Evolutionary conservation across 2,329 filamentous ascomycete genomes (phyloP), one percentile per base, ranked within the genome.

Genomic region (Calcarisporium arbuscula): DNA sequence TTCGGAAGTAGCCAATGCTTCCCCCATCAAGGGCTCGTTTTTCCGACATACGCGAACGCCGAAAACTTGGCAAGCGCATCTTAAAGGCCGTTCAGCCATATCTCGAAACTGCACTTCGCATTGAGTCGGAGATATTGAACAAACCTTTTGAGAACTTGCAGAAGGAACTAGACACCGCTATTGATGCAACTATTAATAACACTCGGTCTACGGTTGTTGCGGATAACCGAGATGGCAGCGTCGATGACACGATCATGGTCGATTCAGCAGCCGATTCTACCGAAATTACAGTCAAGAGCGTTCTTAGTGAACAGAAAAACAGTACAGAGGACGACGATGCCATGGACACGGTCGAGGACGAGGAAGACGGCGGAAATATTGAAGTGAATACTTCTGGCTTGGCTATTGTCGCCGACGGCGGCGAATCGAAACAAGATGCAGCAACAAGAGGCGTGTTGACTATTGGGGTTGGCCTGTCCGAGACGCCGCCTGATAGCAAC

Each of bases 11-110:
- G 60, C 50, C 47, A 72, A 55, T 65, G 70, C 34, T 55, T 83
- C 51, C 44, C 68, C 49, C 47, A 63, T 44, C 43, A 79, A 65
- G 58, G n/a, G 65, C 60, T 50, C 69, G 56, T 50, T 79, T 63
- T 57, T 65, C 61, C 39, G 87, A 94, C 49, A 77, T 87, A 40
- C 84, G 85, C 38, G 85, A 94, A 47, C 79, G 84, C 41, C 84
- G 85, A 50, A 84, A 82, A 47, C 66, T 94, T n/a, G 87, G 85
- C 17, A 95, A 94, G 60, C 78, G 88, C 18, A 94, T 95, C 41
- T 73, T 94, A 45, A 94, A 87, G 56, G 77, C 80, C 1, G 73
- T 94, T 20, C 85, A 94, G 54, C 79, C 84, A 11, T 72, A 79
- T 28, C 67, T 95, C 4, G 84, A 95, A 55, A 72, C 76, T 35